Evolutionary conservation across 352 stramenopile species (phyloP).

Genomic region (Pythium scleroteichum): DNA sequence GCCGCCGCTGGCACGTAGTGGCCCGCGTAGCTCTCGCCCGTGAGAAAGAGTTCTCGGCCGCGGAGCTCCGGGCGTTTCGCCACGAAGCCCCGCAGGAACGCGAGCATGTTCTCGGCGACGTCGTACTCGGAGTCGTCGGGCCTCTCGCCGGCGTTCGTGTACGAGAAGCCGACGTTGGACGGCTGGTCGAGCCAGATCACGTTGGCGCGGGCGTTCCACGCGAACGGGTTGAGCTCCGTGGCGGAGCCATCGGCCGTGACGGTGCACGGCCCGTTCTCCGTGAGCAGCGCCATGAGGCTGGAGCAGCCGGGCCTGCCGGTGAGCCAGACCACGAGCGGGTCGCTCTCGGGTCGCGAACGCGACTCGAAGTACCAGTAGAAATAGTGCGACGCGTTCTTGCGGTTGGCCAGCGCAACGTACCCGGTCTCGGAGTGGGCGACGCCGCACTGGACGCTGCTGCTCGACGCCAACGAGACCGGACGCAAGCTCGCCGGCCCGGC

Average conservation of each 20-base stretch:
- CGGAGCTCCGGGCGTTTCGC: conserved; percentile 54
- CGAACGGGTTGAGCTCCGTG: conserved; percentile 52
- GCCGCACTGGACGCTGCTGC: conserved; percentile 23
- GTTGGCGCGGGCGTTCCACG: conserved; percentile 64
- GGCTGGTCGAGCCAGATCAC: conserved; percentile 74
- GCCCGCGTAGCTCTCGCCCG: conserved; percentile 67
- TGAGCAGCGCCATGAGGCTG: conserved; percentile 60
- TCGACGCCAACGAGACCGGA: neutral
- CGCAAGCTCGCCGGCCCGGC: too few species aligned
- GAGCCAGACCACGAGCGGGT: conserved; percentile 67
- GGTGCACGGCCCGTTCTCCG: conserved; percentile 65
- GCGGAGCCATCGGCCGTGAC: conserved; percentile 43
- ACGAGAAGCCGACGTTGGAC: conserved; percentile 55
- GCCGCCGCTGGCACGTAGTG: conserved; percentile 62
- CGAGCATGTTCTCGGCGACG: conserved; percentile 67
- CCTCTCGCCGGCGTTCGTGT: conserved; percentile 26
- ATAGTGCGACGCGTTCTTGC: conserved; percentile 66
- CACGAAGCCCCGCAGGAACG: conserved; percentile 69
- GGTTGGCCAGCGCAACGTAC: conserved; percentile 55
- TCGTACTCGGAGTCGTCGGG: conserved; percentile 43
- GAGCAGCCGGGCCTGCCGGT: conserved; percentile 60
- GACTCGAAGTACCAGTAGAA: conserved; percentile 81
- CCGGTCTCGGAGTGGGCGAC: conserved; percentile 47
- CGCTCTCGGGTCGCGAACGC: conserved; percentile 39
- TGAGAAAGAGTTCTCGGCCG: conserved; percentile 60